phyloP scores from a whole-genome alignment of 352 stramenopile species.

The Sclerospora graminicola region DNA sequence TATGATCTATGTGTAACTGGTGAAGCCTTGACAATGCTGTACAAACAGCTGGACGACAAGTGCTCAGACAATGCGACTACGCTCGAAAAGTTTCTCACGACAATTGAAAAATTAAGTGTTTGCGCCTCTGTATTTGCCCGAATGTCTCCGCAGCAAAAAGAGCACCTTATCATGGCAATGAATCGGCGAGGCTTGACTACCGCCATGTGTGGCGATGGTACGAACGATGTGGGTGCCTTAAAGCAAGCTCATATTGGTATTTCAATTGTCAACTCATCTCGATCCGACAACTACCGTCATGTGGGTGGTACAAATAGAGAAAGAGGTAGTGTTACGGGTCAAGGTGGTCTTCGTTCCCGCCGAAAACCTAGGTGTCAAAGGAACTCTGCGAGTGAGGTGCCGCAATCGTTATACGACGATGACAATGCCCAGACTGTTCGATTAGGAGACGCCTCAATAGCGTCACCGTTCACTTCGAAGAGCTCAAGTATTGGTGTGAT shows the following conservation, averaged over 20 bases:
- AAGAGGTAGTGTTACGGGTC: conserved; percentile 31
- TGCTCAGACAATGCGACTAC: conserved; percentile 15
- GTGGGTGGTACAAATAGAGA: conserved; percentile 20
- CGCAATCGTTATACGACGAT: conserved; percentile 74
- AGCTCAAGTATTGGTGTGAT: conserved; percentile 85
- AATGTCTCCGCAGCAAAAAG: conserved; percentile 95
- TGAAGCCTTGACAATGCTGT: conserved; percentile 40
- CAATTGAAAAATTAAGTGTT: conserved; percentile 65
- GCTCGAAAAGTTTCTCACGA: conserved; percentile 50
- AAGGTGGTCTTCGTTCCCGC: conserved; percentile 40
- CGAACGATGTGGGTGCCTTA: conserved; percentile 96
- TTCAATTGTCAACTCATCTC: conserved; percentile 70
- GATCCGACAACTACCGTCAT: conserved; percentile 41
- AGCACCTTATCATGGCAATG: conserved; percentile 91
- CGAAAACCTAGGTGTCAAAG: conserved; percentile 47
- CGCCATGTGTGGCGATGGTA: conserved; percentile 98
- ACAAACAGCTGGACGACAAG: conserved; percentile 20
- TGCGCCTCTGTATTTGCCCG: conserved; percentile 91
- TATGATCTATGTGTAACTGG: conserved; percentile 83
- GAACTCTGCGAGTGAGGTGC: conserved; percentile 29
- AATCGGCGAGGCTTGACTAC: conserved; percentile 88
- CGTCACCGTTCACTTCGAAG: conserved; percentile 98
- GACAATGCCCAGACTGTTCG: conserved; percentile 93
- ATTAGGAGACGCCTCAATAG: conserved; percentile 97
- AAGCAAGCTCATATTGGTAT: conserved; percentile 89